phyloP scores from a whole-genome alignment of 345 rosid species.

The Corchorus capsularis region DNA sequence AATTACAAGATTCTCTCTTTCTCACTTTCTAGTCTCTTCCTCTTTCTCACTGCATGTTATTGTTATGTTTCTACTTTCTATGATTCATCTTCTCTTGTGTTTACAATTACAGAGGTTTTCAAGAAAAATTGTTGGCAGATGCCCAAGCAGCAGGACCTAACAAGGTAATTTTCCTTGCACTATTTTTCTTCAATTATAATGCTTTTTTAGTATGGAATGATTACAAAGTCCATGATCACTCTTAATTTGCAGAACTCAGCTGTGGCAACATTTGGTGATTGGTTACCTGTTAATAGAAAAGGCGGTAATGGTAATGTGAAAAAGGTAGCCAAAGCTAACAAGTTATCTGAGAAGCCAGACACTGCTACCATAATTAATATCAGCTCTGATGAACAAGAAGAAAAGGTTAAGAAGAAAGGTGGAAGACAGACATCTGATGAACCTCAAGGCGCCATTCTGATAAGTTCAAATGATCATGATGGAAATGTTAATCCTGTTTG shows the following conservation, averaged over 20 bases:
- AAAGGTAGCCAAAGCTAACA: conserved; percentile 18
- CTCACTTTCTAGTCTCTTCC: background rate
- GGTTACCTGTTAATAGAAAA: conserved; percentile 20
- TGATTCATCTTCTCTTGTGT: background rate
- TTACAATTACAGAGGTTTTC: conserved; percentile 20
- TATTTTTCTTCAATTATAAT: no score
- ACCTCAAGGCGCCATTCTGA: background rate
- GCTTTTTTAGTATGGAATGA: background rate
- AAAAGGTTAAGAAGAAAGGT: background rate
- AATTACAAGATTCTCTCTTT: conserved; percentile 24
- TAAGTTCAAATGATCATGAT: conserved; percentile 3
- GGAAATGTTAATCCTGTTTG: conserved; percentile 34
- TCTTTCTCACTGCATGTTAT: background rate
- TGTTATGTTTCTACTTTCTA: no score
- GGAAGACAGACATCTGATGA: conserved; percentile 8
- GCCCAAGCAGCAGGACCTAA: conserved; percentile 18
- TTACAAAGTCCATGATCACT: background rate
- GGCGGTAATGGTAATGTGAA: conserved; percentile 16
- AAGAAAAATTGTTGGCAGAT: conserved; percentile 19
- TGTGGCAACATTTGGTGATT: background rate
- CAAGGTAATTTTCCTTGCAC: background rate
- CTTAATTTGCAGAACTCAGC: background rate
- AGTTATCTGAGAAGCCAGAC: conserved; percentile 30
- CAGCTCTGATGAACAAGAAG: conserved; percentile 38
- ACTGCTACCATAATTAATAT: conserved; percentile 39